phyloP scores from a whole-genome alignment of 164 flowering plant genomes.

The Paratinospora sagittata region DNA sequence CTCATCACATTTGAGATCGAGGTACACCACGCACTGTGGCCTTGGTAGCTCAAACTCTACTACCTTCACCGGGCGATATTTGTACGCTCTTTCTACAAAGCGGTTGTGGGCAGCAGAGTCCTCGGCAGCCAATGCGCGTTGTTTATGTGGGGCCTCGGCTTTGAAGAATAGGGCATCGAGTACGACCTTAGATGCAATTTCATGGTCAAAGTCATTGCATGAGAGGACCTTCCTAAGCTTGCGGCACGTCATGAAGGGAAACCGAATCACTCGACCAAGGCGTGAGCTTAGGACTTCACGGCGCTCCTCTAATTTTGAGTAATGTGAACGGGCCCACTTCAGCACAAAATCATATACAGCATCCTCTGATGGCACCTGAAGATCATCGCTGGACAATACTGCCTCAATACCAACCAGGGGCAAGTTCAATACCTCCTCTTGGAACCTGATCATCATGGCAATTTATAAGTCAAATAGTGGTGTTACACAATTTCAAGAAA shows the following conservation, averaged over 20 bases:
- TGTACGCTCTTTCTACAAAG: slow-evolving; percentile 83
- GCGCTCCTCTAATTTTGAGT: slow-evolving; percentile 69
- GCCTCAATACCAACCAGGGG: slow-evolving; percentile 91
- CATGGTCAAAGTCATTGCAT: slow-evolving; percentile 80
- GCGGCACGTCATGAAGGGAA: slow-evolving; percentile 82
- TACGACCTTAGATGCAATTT: slow-evolving; percentile 68
- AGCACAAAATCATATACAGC: slow-evolving; percentile 83
- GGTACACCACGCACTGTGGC: slow-evolving; percentile 84
- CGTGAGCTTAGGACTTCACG: slow-evolving; percentile 63
- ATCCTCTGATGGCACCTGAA: slow-evolving; percentile 94
- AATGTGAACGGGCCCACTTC: slow-evolving; percentile 76
- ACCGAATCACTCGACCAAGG: slow-evolving; percentile 63
- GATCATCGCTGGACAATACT: slow-evolving; percentile 71
- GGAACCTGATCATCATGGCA: slow-evolving; percentile 43
- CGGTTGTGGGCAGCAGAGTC: slow-evolving; percentile 50
- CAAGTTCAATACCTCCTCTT: slow-evolving; percentile 70
- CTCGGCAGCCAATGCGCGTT: slow-evolving; percentile 55
- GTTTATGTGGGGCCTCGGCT: slow-evolving; percentile 84
- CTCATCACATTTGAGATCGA: slow-evolving; percentile 79
- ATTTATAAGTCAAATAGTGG: not conserved
- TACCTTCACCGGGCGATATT: slow-evolving; percentile 94
- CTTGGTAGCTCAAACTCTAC: slow-evolving; percentile 84
- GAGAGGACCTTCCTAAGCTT: slow-evolving; percentile 77
- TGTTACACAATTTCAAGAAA: not conserved
- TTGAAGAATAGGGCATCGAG: slow-evolving; percentile 92